A percentile compares a stretch with the other conserved stretches of the same genome.
Conservation (phyloP, 108 stramenopile species). For the Pseudonitzschia pungens region DNA sequence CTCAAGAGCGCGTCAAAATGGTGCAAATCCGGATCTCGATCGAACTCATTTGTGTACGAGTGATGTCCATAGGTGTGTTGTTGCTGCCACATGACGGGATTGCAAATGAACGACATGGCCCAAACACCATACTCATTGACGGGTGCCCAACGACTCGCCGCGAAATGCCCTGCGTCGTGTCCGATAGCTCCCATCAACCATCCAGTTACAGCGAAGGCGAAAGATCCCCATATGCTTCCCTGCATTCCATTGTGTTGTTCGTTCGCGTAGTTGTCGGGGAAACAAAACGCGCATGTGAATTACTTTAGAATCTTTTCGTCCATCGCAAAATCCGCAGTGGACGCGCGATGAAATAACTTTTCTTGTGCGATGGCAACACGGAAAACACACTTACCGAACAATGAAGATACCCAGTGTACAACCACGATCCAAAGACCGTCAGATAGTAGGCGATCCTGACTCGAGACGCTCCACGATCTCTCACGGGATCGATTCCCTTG, state of each 20-base stretch:
- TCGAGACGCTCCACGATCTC: slow-evolving; percentile 39
- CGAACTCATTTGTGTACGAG: slow-evolving; percentile 60
- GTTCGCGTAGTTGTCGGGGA: not conserved
- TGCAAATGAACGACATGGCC: slow-evolving; percentile 59
- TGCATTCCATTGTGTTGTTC: slow-evolving; percentile 3
- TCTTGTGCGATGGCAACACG: not conserved
- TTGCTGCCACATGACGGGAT: slow-evolving; percentile 73
- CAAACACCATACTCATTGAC: slow-evolving; percentile 48
- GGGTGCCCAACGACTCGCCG: slow-evolving; percentile 32
- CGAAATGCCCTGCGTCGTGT: slow-evolving; percentile 71
- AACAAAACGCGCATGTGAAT: not conserved
- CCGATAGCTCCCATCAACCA: slow-evolving; percentile 69
- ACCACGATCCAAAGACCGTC: slow-evolving; percentile 15
- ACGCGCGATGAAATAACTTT: not conserved
- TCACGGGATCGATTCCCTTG: slow-evolving; percentile 44
- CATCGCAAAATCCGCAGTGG: not conserved
- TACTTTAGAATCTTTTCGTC: not conserved
- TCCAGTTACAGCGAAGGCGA: slow-evolving; percentile 48
- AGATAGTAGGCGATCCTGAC: slow-evolving; percentile 37
- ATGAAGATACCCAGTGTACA: slow-evolving; percentile 29
- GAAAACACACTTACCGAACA: slow-evolving; percentile 31
- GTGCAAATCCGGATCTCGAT: slow-evolving; percentile 69
- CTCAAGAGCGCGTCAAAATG: slow-evolving; percentile 50
- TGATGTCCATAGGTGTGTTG: slow-evolving; percentile 79
- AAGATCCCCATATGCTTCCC: slow-evolving; percentile 44